Conservation (phyloP, 2,329 filamentous ascomycete genomes). For the Talaromyces islandicus region DNA sequence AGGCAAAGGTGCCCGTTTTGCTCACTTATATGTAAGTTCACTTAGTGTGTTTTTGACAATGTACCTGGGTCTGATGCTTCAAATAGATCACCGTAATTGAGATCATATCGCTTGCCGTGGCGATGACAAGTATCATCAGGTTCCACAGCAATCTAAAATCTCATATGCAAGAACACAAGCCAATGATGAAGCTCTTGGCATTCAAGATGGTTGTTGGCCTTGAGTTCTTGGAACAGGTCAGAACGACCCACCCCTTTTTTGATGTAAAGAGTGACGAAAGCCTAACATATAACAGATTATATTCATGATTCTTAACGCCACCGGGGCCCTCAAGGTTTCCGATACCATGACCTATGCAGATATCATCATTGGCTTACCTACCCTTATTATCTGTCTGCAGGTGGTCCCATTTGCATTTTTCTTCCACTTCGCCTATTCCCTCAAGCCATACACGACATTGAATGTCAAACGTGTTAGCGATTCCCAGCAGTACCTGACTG, state of each 20-base stretch:
- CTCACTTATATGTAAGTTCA: background rate
- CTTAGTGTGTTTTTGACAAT: background rate
- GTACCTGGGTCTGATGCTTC: background rate
- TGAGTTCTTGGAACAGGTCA: constrained; percentile 23
- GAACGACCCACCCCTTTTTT: background rate
- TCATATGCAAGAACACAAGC: constrained; percentile 21
- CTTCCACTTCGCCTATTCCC: constrained; percentile 24
- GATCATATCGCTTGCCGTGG: background rate
- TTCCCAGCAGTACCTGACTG: background rate
- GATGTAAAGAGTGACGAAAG: constrained; percentile 8
- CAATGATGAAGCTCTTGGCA: constrained; percentile 25
- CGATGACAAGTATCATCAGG: constrained; percentile 15
- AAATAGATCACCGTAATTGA: background rate
- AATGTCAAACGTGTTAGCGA: background rate
- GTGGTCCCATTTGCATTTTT: constrained; percentile 27
- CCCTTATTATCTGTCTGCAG: constrained; percentile 25
- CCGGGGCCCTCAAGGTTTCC: constrained; percentile 16
- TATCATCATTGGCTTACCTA: constrained; percentile 24
- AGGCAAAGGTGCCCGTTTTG: background rate
- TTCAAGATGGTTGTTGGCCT: constrained; percentile 31
- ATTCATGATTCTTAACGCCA: constrained; percentile 23
- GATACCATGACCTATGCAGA: constrained; percentile 23
- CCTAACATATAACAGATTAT: constrained; percentile 17
- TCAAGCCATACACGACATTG: constrained; percentile 16
- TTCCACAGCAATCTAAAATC: constrained; percentile 22